Evolutionary conservation across 345 rosid genomes (phyloP).

Genomic region (Citrus sp.): DNA sequence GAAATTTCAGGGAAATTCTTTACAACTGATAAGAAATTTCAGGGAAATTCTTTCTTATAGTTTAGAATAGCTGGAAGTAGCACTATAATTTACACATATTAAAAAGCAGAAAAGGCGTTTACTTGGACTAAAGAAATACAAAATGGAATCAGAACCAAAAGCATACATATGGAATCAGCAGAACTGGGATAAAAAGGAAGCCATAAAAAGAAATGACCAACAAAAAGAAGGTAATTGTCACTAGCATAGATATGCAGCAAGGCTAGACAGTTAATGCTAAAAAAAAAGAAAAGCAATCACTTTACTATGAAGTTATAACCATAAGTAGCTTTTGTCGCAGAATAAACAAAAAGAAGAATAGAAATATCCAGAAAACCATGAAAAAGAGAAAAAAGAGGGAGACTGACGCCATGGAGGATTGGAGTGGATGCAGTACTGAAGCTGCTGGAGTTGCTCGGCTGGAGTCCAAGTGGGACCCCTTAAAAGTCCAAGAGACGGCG

Average conservation of each 20-base stretch:
- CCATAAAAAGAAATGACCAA: neutral
- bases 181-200: conserved; percentile 4
- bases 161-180: neutral
- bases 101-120: neutral
- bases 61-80: neutral
- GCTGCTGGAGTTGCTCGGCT: conserved; percentile 85
- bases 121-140: neutral
- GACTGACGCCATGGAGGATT: conserved; percentile 96
- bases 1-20: neutral
- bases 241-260: conserved; percentile 12
- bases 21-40: neutral
- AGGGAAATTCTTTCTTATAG: neutral
- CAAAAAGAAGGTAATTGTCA: neutral
- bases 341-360: conserved; percentile 7
- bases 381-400: conserved; percentile 13
- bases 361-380: neutral
- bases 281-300: neutral
- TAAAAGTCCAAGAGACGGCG: conserved; percentile 42
- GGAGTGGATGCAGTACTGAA: conserved; percentile 96
- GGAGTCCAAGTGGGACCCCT: conserved; percentile 77
- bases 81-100: neutral
- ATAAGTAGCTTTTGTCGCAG: neutral
- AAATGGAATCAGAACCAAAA: conserved; percentile 23
- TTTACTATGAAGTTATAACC: conserved; percentile 1
- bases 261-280: neutral